A percentile compares a stretch with the other conserved stretches of the same genome.
Evolutionary conservation across 83 land plant genomes (phyloP).

Genomic region (Isoetes engelmannii): DNA sequence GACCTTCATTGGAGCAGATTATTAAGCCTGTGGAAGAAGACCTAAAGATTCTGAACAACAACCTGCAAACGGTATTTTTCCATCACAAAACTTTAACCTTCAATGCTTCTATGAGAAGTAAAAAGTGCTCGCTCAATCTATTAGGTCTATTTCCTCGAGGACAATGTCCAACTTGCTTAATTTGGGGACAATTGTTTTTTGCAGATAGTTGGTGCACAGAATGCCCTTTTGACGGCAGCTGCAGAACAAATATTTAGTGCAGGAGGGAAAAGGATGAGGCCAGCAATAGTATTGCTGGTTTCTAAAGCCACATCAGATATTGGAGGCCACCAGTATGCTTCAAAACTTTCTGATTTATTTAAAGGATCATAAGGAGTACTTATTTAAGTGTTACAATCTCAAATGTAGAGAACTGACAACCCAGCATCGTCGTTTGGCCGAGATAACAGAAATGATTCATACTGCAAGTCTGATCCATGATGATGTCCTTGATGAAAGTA

Average conservation of each 20-base stretch:
- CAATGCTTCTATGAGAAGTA: slow-evolving; percentile 4
- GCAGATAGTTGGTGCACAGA: slow-evolving; percentile 94
- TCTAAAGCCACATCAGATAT: slow-evolving; percentile 79
- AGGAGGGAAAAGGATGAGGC: slow-evolving; percentile 96
- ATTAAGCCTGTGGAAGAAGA: slow-evolving; percentile 68
- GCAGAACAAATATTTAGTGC: slow-evolving; percentile 97
- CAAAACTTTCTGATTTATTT: not conserved
- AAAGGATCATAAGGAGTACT: not conserved
- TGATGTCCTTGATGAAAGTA: slow-evolving; percentile 94
- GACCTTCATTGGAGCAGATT: slow-evolving; percentile 9
- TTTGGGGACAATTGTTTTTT: slow-evolving; percentile 4
- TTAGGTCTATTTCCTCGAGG: not conserved
- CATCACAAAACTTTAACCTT: not conserved
- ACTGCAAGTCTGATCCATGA: slow-evolving; percentile 98
- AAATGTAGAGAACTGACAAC: slow-evolving; percentile 55
- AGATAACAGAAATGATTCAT: slow-evolving; percentile 97
- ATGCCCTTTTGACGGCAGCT: slow-evolving; percentile 83
- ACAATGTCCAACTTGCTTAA: not conserved
- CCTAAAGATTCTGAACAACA: slow-evolving; percentile 57
- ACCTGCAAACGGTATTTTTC: slow-evolving; percentile 57
- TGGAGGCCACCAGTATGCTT: slow-evolving; percentile 61
- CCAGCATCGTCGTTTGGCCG: slow-evolving; percentile 87
- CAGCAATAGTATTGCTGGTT: slow-evolving; percentile 88
- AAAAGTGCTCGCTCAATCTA: not conserved
- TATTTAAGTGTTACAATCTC: not conserved